Evolutionary conservation across 2,329 filamentous ascomycete species (phyloP).

Genomic region (Colletotrichum echinochloae): DNA sequence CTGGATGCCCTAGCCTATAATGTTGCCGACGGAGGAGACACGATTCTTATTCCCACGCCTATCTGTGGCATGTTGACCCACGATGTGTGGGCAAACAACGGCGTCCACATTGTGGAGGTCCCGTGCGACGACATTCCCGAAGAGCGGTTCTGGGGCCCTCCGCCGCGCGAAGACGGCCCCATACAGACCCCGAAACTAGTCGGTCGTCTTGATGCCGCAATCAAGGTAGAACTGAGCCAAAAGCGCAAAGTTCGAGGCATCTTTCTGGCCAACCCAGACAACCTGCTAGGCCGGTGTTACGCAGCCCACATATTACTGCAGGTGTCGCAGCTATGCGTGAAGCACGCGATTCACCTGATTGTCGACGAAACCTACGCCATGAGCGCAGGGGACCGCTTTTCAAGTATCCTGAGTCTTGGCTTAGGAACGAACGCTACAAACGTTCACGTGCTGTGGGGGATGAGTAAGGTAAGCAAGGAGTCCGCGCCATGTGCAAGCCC

Average conservation of each 20-base stretch:
- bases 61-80: constrained; percentile 11
- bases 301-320: constrained; percentile 12
- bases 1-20: constrained; percentile 13
- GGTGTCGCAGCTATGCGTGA: constrained; percentile 19
- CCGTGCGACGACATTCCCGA: constrained; percentile 33
- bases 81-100: constrained; percentile 14
- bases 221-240: constrained; percentile 6
- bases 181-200: background rate
- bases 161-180: background rate
- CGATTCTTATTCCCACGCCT: constrained; percentile 18
- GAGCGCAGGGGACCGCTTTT: constrained; percentile 3
- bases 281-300: constrained; percentile 27
- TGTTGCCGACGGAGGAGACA: constrained; percentile 14
- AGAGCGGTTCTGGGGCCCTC: constrained; percentile 18
- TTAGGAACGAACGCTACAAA: constrained; percentile 15
- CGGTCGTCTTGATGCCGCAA: constrained; percentile 1
- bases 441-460: constrained; percentile 30
- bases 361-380: constrained; percentile 30
- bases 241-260: constrained; percentile 4
- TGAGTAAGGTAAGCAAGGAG: constrained; percentile 7
- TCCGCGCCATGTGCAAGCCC: background rate
- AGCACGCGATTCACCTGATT: constrained; percentile 21
- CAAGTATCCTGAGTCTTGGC: constrained; percentile 25
- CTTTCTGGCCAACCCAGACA: constrained; percentile 20
- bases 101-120: constrained; percentile 15